Evolutionary conservation across 768 basidiomycete genomes (phyloP).

Genomic region (Tulasnella sp.): DNA sequence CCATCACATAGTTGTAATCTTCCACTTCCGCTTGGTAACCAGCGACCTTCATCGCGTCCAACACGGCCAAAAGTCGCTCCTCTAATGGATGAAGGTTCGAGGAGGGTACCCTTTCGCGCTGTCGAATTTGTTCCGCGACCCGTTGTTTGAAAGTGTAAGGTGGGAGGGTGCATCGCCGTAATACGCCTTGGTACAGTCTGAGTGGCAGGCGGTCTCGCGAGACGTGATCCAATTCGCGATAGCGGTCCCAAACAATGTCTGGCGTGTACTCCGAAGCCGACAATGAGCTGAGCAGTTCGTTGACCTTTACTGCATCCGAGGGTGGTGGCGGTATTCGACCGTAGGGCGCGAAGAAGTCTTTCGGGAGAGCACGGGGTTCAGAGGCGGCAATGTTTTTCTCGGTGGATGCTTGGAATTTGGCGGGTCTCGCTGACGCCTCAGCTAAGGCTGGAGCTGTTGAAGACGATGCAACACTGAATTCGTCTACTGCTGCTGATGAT

Average conservation of each 20-base stretch:
- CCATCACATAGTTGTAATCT: constrained; percentile 76
- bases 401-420: neutral
- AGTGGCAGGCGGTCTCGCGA: constrained; percentile 9
- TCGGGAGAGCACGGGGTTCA: constrained; percentile 14
- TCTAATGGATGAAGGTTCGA: constrained; percentile 61
- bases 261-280: constrained; percentile 12
- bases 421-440: neutral
- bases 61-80: constrained; percentile 64
- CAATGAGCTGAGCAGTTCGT: neutral
- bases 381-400: neutral
- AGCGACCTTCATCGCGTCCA: constrained; percentile 67
- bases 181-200: neutral
- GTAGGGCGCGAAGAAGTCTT: neutral
- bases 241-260: constrained; percentile 60
- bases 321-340: constrained; percentile 14
- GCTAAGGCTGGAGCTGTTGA: neutral
- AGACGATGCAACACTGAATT: neutral
- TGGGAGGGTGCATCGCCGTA: constrained; percentile 5
- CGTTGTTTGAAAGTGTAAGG: constrained; percentile 50
- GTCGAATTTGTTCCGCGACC: constrained; percentile 48
- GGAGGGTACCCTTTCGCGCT: constrained; percentile 48
- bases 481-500: neutral
- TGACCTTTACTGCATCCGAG: constrained; percentile 2
- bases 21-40: constrained; percentile 54
- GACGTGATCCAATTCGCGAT: constrained; percentile 55